Conservation (phyloP, 164 flowering plant genomes). For the Sedum album region DNA sequence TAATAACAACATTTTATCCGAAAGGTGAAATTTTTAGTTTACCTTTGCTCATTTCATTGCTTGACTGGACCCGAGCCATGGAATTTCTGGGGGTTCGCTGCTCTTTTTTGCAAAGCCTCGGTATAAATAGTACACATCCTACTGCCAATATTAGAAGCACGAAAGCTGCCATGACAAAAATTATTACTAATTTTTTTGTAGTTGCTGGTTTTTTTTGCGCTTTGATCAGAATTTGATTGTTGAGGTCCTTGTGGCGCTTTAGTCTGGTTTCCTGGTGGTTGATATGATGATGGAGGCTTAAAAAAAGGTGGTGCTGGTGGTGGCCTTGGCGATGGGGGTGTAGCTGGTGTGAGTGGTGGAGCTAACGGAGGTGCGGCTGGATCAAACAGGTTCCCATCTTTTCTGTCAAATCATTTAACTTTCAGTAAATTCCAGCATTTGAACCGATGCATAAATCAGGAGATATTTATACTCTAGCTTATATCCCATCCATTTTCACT, state of each 20-base stretch:
- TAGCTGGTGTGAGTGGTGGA: no score
- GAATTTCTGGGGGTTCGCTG: slow-evolving; percentile 22
- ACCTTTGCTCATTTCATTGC: slow-evolving; percentile 45
- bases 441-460: neutral
- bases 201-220: slow-evolving; percentile 21
- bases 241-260: slow-evolving; percentile 36
- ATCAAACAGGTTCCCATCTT: slow-evolving; percentile 77
- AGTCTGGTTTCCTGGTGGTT: slow-evolving; percentile 28
- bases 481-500: neutral
- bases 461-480: neutral
- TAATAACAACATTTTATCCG: neutral
- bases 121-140: slow-evolving; percentile 27
- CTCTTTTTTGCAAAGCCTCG: slow-evolving; percentile 28
- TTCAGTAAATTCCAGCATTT: slow-evolving; percentile 4
- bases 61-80: no score
- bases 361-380: no score
- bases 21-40: neutral
- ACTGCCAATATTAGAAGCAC: no score
- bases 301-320: no score
- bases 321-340: slow-evolving; percentile 15
- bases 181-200: slow-evolving; percentile 39
- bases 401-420: slow-evolving; percentile 37
- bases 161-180: slow-evolving; percentile 45
- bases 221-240: slow-evolving; percentile 23
- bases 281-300: no score